Percentiles rank a stretch among this genome's conserved stretches.
Evolutionary conservation across 2,329 filamentous ascomycete species (phyloP).

Genomic region (Trichoderma sp.): DNA sequence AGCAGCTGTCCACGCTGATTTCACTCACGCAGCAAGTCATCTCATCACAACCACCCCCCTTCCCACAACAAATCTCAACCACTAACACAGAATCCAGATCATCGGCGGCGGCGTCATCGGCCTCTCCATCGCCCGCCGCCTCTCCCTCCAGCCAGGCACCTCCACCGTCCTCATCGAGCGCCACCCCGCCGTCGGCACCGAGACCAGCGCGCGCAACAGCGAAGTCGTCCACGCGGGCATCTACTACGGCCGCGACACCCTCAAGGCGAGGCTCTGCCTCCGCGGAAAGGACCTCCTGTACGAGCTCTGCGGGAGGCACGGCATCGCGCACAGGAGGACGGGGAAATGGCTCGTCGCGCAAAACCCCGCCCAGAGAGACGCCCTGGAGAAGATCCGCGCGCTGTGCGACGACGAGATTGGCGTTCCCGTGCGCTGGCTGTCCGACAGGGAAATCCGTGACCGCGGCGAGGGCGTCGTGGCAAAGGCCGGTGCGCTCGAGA

Average conservation of each 20-base stretch:
- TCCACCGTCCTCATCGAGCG: constrained; percentile 79
- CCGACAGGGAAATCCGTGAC: constrained; percentile 54
- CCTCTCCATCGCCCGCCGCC: constrained; percentile 70
- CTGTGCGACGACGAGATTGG: constrained; percentile 39
- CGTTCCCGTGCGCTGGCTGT: constrained; percentile 72
- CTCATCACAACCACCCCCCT: not conserved
- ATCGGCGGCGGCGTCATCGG: constrained; percentile 68
- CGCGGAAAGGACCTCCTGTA: constrained; percentile 75
- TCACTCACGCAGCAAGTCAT: constrained; percentile 45
- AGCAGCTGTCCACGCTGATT: constrained; percentile 36
- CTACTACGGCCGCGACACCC: constrained; percentile 73
- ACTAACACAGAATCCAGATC: constrained; percentile 36
- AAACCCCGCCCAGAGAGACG: constrained; percentile 64
- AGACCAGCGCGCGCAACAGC: constrained; percentile 86
- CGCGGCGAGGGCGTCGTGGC: constrained; percentile 76
- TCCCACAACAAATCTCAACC: not conserved
- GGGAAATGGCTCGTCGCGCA: constrained; percentile 98
- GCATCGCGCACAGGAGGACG: constrained; percentile 68
- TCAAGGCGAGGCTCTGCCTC: constrained; percentile 84
- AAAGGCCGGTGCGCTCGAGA: constrained; percentile 72
- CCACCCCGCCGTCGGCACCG: constrained; percentile 70
- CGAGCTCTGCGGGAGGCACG: constrained; percentile 63
- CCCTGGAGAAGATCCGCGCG: constrained; percentile 50
- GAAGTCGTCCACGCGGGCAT: constrained; percentile 96
- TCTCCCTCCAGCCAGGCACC: constrained; percentile 60